Evolutionary conservation across 2,329 filamentous ascomycete species (phyloP).

Genomic region (Hymenoscyphus fraxineus): DNA sequence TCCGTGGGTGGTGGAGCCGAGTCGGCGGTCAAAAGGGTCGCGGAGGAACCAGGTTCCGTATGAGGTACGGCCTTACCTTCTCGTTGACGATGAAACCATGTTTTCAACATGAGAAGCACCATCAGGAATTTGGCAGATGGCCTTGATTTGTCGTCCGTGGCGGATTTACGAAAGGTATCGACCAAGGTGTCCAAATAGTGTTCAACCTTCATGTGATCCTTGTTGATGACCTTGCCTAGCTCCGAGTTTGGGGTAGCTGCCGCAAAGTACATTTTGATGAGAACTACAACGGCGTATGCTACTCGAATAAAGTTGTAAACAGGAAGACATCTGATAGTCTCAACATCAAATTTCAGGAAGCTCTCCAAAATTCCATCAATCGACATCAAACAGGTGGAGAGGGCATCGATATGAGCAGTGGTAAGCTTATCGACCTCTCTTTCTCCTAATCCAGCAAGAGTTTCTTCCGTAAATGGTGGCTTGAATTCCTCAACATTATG

Average conservation of each 20-base stretch:
- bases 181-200: slow-evolving; percentile 68
- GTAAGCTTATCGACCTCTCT: slow-evolving; percentile 25
- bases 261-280: slow-evolving; percentile 58
- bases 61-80: slow-evolving; percentile 24
- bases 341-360: slow-evolving; percentile 45
- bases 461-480: slow-evolving; percentile 34
- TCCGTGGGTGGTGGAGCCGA: not conserved
- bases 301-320: slow-evolving; percentile 50
- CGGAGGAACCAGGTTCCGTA: slow-evolving; percentile 1
- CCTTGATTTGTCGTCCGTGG: slow-evolving; percentile 59
- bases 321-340: slow-evolving; percentile 47
- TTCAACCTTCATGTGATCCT: slow-evolving; percentile 61
- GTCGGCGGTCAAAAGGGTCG: slow-evolving; percentile 7
- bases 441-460: slow-evolving; percentile 20
- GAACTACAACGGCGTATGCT: slow-evolving; percentile 53
- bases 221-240: slow-evolving; percentile 66
- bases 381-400: slow-evolving; percentile 49
- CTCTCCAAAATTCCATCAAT: slow-evolving; percentile 52
- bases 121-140: slow-evolving; percentile 68
- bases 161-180: slow-evolving; percentile 61
- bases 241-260: slow-evolving; percentile 61
- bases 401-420: slow-evolving; percentile 45
- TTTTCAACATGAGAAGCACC: slow-evolving; percentile 65
- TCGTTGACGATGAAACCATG: slow-evolving; percentile 47
- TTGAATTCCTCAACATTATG: slow-evolving; percentile 51